Evolutionary conservation across 192 early-diverging fungal genomes (phyloP), one percentile per base, ranked within the genome.

Genomic region (Backusella morwellensis): DNA sequence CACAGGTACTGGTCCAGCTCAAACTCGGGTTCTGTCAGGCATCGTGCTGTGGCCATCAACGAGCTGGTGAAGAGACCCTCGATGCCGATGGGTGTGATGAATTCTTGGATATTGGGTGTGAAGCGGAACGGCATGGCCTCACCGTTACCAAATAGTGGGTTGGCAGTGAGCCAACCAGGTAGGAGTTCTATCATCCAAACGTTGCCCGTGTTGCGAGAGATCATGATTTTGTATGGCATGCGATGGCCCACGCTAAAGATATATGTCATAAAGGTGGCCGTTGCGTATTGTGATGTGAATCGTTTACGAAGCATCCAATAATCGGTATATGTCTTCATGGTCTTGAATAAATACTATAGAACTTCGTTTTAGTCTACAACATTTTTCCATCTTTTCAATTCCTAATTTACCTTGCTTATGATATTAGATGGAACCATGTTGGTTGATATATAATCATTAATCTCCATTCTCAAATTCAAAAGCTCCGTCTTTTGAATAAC

Each of bases 61-160:
- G 89, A 90, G 69, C 88, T 90, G 26, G 92, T 91, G 74, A 99
- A 97, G 8, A 95, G 88, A 11, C 98, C 97, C 72, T 99, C 98
- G 6, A 99, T 88, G 4, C 97, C 97, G 68, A 94, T 90, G 26
- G 93, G 93, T 5, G 95, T 96, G 54, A 99, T 93, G 83, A 99
- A 99, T 41, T 93, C 84, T 87, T 98, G 97, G 68, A 99, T 92
- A 83, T 96, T 97, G 7, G 97, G 98, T 8, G 98, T 99, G 82
- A 99, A 90, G 9, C 98, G 90, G 93, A 99, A 99, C 3, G 97
- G 98, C 21, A 99, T 95, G 1, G 93, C 82, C 81, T 99, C 98
- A 23, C 86, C 88, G 79, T 88, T 92, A 71, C 90, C 90, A 69
- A 90, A 89, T 6, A 86, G 76, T 1, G 89, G 88, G 5, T 78